Base-by-base conservation (phyloP, 2,329 filamentous ascomycete genomes). In the Bimuria novae-zelandiae region DNA sequence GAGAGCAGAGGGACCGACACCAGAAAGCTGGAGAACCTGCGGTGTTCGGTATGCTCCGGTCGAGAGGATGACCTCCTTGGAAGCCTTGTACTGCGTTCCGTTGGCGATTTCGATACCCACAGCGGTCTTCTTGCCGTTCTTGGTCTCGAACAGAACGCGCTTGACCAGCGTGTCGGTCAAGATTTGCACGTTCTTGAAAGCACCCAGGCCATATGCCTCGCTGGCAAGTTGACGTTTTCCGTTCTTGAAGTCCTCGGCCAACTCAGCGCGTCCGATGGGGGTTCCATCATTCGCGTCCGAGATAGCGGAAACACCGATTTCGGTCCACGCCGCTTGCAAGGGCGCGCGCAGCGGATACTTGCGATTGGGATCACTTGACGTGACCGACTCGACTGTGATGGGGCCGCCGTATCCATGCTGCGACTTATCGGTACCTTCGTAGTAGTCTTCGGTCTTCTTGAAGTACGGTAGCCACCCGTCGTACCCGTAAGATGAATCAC, bases 1-100 rank as follows among this genome's bases (percentile, higher is more conserved):
- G 52, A 83, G 78, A 0, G 70, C 61, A 6, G 47, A 32, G 23
- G 63, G 62, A 10, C 62, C 65, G 6, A 68, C 55, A 7, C 63
- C 65, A 1, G 62, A 65, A 16, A 59, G 49, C 45, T 64, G 53
- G 12, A 68, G 52, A 5, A 69, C 40, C 7, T 57, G 47, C 2
- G 65, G 62, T 2, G 63, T 60, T 22, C 55, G 49, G 23, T 64
- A 55, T 4, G 59, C 51, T n/a, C 65, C 64, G 19, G 63, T 62
- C 22, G 56, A 62, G 2, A 69, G 23, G 25, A 68, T 63, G 40
- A 69, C 59, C 44, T 69, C 44, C 39, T 53, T 53, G 36, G 27
- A 25, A 10, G 47, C 37, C 11, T 8, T 21, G 36, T 39, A 39
- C 19, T 22, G 17, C 12, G 40, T 29, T 17, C 40, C 40, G 23